phyloP scores from a whole-genome alignment of 75 land plant genomes.

The Cryptomeria japonica region DNA sequence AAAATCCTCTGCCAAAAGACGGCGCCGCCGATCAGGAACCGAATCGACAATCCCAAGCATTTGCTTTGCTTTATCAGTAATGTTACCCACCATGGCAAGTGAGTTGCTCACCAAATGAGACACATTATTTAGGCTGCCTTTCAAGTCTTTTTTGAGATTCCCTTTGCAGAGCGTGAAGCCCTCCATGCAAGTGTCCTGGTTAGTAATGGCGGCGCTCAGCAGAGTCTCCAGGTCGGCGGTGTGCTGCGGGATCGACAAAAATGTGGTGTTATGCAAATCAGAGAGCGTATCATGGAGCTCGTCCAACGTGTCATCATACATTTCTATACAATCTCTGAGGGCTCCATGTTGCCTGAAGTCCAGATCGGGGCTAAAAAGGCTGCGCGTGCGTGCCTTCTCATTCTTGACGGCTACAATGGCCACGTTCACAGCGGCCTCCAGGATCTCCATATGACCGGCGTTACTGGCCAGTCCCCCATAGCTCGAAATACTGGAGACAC shows the following conservation, averaged over 20 bases:
- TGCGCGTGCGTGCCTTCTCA: constrained; percentile 21
- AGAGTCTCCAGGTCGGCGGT: constrained; percentile 11
- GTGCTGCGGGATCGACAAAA: not conserved
- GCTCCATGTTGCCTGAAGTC: constrained; percentile 24
- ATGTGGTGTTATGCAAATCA: constrained; percentile 19
- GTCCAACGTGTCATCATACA: constrained; percentile 37
- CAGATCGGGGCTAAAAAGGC: not conserved
- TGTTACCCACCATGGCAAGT: not conserved
- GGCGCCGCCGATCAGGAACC: not conserved
- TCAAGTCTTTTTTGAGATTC: not conserved
- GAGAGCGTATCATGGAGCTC: constrained; percentile 18
- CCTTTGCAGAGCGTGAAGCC: constrained; percentile 21
- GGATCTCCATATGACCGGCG: constrained; percentile 18
- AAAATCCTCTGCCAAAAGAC: not conserved
- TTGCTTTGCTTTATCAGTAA: not conserved
- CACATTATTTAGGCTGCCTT: not conserved
- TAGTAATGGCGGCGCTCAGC: constrained; percentile 58
- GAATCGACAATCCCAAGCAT: not conserved
- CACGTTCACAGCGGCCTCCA: constrained; percentile 27
- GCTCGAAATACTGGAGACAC: not conserved
- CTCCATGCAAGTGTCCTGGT: constrained; percentile 73
- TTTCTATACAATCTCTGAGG: constrained; percentile 57
- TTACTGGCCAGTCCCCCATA: not conserved
- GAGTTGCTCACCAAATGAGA: not conserved
- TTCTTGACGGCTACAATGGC: constrained; percentile 22